phyloP scores from a whole-genome alignment of 495 filamentous ascomycete species.

The Amniculicola lignicola region DNA sequence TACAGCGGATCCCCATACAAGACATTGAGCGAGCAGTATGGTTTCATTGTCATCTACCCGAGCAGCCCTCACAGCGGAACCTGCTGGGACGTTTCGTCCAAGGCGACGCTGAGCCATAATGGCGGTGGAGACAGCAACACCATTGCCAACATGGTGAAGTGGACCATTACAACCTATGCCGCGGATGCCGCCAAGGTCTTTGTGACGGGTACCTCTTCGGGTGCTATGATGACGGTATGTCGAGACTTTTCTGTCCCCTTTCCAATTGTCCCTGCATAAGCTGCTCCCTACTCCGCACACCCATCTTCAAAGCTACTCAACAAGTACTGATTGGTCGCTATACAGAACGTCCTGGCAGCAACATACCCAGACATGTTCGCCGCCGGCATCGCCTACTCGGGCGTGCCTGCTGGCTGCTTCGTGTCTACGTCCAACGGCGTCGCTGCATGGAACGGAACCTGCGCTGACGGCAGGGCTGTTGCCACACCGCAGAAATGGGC shows the following conservation, averaged over 20 bases:
- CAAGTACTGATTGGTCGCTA: no score
- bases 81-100: slow-evolving; percentile 56
- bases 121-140: slow-evolving; percentile 52
- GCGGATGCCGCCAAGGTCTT: slow-evolving; percentile 50
- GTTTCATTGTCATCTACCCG: slow-evolving; percentile 57
- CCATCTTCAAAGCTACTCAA: no score
- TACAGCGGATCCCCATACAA: slow-evolving; percentile 38
- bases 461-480: slow-evolving; percentile 50
- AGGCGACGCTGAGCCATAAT: slow-evolving; percentile 47
- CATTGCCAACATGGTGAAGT: slow-evolving; percentile 57
- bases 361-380: slow-evolving; percentile 59
- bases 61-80: slow-evolving; percentile 46
- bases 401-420: slow-evolving; percentile 62
- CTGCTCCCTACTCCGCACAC: no score
- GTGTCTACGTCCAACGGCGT: slow-evolving; percentile 37
- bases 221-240: slow-evolving; percentile 55
- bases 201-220: slow-evolving; percentile 53
- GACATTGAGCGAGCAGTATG: slow-evolving; percentile 47
- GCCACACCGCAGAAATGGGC: slow-evolving; percentile 52
- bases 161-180: slow-evolving; percentile 48
- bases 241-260: background rate
- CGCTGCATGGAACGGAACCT: slow-evolving; percentile 54
- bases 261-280: background rate
- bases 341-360: slow-evolving; percentile 54
- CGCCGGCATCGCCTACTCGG: slow-evolving; percentile 56